These are phyloP conservation scores for Mentha longifolia DNA, from an alignment of 257 asterid species.

Conservation along the genomic window DNA sequence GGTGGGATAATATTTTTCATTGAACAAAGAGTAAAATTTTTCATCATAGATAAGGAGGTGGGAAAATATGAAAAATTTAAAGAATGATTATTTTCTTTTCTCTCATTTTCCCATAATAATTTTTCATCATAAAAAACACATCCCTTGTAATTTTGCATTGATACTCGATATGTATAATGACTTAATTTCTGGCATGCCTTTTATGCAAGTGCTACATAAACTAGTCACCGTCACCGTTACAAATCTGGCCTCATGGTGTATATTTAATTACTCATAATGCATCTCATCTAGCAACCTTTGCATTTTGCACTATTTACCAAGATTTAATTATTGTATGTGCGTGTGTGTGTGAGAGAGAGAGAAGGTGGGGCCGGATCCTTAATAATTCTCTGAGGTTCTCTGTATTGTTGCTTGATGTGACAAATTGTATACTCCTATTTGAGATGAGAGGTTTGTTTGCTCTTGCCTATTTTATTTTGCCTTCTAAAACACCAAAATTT, in stretches of 20 bases:
- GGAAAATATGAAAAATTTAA: too few relatives aligned
- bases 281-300: not conserved
- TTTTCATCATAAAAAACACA: too few relatives aligned
- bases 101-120: too few relatives aligned
- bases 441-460: constrained; percentile 15
- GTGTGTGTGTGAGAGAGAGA: constrained; percentile 28
- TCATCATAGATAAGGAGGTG: too few relatives aligned
- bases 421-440: not conserved
- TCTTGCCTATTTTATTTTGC: not conserved
- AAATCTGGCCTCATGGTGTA: not conserved
- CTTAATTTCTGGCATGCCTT: constrained; percentile 2
- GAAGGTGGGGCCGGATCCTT: constrained; percentile 11
- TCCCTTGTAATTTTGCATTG: not conserved
- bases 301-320: constrained; percentile 23
- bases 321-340: not conserved
- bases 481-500: constrained; percentile 16
- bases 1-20: too few relatives aligned
- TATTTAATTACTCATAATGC: not conserved
- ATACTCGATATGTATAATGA: not conserved
- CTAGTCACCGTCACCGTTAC: not conserved
- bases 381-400: constrained; percentile 27
- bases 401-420: constrained; percentile 1
- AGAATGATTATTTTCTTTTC: too few relatives aligned
- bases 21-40: too few relatives aligned
- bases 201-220: not conserved